Percentiles rank a stretch among this genome's conserved stretches.
Conservation (phyloP, 2,329 filamentous ascomycete genomes). For the Blastomyces parvus region DNA sequence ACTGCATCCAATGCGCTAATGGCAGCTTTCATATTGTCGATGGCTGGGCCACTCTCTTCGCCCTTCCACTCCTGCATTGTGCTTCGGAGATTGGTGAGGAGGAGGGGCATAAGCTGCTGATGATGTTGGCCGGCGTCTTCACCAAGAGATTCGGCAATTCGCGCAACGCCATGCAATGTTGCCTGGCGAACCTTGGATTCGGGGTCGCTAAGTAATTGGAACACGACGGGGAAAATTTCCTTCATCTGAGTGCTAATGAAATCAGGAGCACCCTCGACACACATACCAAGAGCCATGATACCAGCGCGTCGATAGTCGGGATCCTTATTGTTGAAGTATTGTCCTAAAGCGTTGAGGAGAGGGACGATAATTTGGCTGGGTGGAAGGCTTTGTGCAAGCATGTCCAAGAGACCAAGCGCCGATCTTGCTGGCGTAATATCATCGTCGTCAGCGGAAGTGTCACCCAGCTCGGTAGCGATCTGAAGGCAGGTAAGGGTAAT, state of each 20-base stretch:
- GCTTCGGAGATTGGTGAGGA: slow-evolving; percentile 81
- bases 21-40: slow-evolving; percentile 79
- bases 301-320: slow-evolving; percentile 78
- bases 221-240: slow-evolving; percentile 72
- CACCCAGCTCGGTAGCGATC: slow-evolving; percentile 80
- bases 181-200: slow-evolving; percentile 78
- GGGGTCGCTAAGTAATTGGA: slow-evolving; percentile 73
- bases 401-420: slow-evolving; percentile 78
- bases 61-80: slow-evolving; percentile 59
- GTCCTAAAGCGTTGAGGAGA: slow-evolving; percentile 73
- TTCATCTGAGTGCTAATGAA: slow-evolving; percentile 91
- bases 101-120: slow-evolving; percentile 67
- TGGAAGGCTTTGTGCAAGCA: slow-evolving; percentile 77
- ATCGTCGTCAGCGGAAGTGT: slow-evolving; percentile 59
- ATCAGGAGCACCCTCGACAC: slow-evolving; percentile 91
- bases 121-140: slow-evolving; percentile 85
- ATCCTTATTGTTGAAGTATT: slow-evolving; percentile 65
- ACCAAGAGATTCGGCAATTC: slow-evolving; percentile 84
- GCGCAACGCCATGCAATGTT: slow-evolving; percentile 75
- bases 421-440: slow-evolving; percentile 77
- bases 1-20: slow-evolving; percentile 87
- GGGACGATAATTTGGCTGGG: slow-evolving; percentile 92
- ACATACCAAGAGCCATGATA: slow-evolving; percentile 85
- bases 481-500: slow-evolving; percentile 81
- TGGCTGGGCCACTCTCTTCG: slow-evolving; percentile 59